Percentiles rank a stretch among this genome's conserved stretches.
Evolutionary conservation across 148 eudicot species (phyloP).

Genomic region (Vaccinium macrocarpon): DNA sequence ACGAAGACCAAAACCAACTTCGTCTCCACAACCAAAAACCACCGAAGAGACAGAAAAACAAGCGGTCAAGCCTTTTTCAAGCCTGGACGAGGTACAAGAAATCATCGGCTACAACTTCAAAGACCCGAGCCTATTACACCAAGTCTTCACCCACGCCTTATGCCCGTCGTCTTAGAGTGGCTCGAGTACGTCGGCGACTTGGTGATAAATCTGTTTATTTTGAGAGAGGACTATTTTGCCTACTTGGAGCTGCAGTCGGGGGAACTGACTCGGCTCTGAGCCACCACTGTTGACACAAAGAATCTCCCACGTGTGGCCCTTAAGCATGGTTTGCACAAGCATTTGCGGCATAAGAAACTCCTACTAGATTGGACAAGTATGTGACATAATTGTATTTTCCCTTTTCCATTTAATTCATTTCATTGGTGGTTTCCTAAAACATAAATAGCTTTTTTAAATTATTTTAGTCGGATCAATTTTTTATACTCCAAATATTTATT

Average conservation of each 20-base stretch:
- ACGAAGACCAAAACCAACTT: too few relatives aligned
- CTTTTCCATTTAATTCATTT: neutral
- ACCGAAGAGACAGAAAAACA: neutral
- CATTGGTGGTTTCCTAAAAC: neutral
- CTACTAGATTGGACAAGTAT: slow-evolving; percentile 30
- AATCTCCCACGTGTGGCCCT: slow-evolving; percentile 50
- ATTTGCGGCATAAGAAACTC: slow-evolving; percentile 31
- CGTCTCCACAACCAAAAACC: too few relatives aligned
- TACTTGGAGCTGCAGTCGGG: slow-evolving; percentile 41
- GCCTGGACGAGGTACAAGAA: slow-evolving; percentile 14
- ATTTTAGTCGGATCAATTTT: too few relatives aligned
- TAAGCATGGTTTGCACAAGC: slow-evolving; percentile 30
- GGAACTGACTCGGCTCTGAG: slow-evolving; percentile 34
- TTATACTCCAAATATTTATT: too few relatives aligned
- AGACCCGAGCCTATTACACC: slow-evolving; percentile 26
- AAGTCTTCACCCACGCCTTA: slow-evolving; percentile 44
- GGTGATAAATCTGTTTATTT: slow-evolving; percentile 29
- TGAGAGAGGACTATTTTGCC: slow-evolving; percentile 26
- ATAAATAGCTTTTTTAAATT: too few relatives aligned
- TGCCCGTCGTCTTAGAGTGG: slow-evolving; percentile 34
- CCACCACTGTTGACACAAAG: slow-evolving; percentile 51
- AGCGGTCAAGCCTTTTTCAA: neutral
- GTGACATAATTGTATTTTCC: neutral
- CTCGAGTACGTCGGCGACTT: slow-evolving; percentile 54
- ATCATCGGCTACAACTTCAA: slow-evolving; percentile 35